These are phyloP conservation scores for Cyanidiococcus yangmingshanensis DNA, from an alignment of 23 red algal species.

Conservation along the genomic window DNA sequence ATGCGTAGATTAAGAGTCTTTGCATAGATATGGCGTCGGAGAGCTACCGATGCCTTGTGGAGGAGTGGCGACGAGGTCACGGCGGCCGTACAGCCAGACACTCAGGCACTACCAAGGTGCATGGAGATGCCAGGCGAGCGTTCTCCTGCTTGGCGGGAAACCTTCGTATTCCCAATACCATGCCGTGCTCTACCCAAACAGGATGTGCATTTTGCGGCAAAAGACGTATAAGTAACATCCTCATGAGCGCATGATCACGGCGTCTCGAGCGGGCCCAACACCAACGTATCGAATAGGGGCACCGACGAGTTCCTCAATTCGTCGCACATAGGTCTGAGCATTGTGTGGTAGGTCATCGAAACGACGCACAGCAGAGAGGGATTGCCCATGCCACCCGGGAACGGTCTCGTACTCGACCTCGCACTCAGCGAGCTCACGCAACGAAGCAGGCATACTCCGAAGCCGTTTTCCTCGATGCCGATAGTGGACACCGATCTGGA, in stretches of 20 bases:
- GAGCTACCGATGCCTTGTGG: too few relatives aligned
- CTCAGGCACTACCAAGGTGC: too few relatives aligned
- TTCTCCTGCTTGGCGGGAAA: too few relatives aligned
- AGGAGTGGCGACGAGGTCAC: too few relatives aligned
- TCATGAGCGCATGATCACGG: slow-evolving; percentile 44
- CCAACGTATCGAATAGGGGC: slow-evolving; percentile 66
- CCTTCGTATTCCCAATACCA: too few relatives aligned
- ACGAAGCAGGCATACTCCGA: slow-evolving; percentile 48
- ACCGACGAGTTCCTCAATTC: slow-evolving; percentile 55
- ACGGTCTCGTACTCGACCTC: slow-evolving; percentile 81
- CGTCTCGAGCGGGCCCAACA: slow-evolving; percentile 70
- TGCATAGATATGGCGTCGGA: too few relatives aligned
- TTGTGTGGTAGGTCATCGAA: slow-evolving; percentile 57
- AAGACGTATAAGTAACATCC: too few relatives aligned
- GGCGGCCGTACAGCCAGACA: too few relatives aligned
- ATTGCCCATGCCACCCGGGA: slow-evolving; percentile 73
- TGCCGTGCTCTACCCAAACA: too few relatives aligned
- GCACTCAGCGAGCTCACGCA: slow-evolving; percentile 56
- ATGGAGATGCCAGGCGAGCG: too few relatives aligned
- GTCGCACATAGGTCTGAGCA: slow-evolving; percentile 62
- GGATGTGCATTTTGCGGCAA: too few relatives aligned
- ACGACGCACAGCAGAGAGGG: slow-evolving; percentile 35
- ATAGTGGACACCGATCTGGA: slow-evolving; percentile 73
- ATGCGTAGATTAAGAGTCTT: too few relatives aligned
- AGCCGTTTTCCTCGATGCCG: slow-evolving; percentile 40